phyloP scores from a whole-genome alignment of 805 yeast species.

The Candida ipomoeae region DNA sequence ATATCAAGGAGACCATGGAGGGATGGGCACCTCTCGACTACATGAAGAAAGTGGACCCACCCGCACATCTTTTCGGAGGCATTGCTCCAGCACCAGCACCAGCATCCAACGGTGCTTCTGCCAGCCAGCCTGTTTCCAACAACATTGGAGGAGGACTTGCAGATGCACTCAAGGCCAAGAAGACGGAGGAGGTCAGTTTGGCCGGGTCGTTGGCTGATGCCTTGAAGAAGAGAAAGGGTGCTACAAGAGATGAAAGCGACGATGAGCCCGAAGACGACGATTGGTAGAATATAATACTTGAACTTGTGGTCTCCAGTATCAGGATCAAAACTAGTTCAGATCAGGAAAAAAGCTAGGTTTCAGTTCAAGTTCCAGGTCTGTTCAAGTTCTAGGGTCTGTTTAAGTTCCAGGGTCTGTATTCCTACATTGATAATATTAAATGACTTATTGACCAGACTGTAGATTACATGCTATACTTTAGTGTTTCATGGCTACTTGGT shows the following conservation, averaged over 20 bases:
- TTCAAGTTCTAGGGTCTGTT: no score
- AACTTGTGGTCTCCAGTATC: no score
- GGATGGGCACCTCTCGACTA: slow-evolving; percentile 99
- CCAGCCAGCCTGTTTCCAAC: slow-evolving; percentile 5
- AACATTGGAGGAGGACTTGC: slow-evolving; percentile 56
- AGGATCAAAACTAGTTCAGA: no score
- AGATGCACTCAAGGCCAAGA: slow-evolving; percentile 61
- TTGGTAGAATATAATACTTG: slow-evolving; percentile 7
- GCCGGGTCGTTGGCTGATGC: slow-evolving; percentile 92
- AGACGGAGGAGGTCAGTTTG: slow-evolving; percentile 54
- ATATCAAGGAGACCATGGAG: slow-evolving; percentile 67
- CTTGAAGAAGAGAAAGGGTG: slow-evolving; percentile 63
- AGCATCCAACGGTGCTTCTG: slow-evolving; percentile 14
- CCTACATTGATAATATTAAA: no score
- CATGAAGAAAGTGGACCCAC: slow-evolving; percentile 56
- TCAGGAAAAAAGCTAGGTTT: background rate
- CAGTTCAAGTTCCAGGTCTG: no score
- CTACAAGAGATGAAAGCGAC: slow-evolving; percentile 64
- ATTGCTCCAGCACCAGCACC: slow-evolving; percentile 24
- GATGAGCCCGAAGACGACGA: slow-evolving; percentile 64
- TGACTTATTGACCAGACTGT: no score
- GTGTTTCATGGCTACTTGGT: no score
- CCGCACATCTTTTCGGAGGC: slow-evolving; percentile 29
- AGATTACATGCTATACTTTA: no score
- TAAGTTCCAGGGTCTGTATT: no score